Base-by-base conservation (phyloP, 2,329 filamentous ascomycete species). In the Cyphellophora attinorum region DNA sequence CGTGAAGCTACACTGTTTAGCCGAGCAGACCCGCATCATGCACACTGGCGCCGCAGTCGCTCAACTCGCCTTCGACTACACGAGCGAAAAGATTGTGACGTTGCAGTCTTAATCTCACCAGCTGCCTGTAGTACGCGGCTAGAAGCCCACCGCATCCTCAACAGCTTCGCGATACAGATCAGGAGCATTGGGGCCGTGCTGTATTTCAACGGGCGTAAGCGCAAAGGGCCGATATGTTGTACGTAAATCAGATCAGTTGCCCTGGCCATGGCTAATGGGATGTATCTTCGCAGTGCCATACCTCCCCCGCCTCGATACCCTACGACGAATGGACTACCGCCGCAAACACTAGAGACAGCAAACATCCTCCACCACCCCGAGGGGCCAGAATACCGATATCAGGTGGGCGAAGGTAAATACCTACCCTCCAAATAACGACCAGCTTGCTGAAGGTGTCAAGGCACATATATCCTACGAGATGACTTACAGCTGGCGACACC, bases 401-500 rank as follows among this genome's bases (percentile, higher is more conserved):
- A 94, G 28, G 86, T 89, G 31, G 91, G 89, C 58, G 91, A 98
- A 76, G 91, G 86, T 84, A 62, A 46, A 54, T 15, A 14, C 12
- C 13, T n/a, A n/a, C n/a, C n/a, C n/a, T n/a, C n/a, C n/a, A n/a
- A 11, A 11, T 15, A 12, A n/a, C 27, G n/a, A n/a, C 27, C 12
- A 21, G 6, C 11, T 16, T 16, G 25, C 28, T 27, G 17, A 18
- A 13, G 19, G 5, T 4, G 11, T 27, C 11, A 10, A 91, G 85
- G 88, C 52, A 89, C 84, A 41, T 98, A 98, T 54, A 72, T 83
- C 14, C 74, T 96, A 28, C 81, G 86, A 57, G 89, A 98, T 61
- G 85, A 94, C 56, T 67, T 98, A 17, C 81, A 86, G 48, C 79
- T 98, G 38, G 89, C 91, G 29, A 95, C 88, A 19, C 91, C 91